Conservation (phyloP, 345 rosid genomes). For the Turritis glabra region DNA sequence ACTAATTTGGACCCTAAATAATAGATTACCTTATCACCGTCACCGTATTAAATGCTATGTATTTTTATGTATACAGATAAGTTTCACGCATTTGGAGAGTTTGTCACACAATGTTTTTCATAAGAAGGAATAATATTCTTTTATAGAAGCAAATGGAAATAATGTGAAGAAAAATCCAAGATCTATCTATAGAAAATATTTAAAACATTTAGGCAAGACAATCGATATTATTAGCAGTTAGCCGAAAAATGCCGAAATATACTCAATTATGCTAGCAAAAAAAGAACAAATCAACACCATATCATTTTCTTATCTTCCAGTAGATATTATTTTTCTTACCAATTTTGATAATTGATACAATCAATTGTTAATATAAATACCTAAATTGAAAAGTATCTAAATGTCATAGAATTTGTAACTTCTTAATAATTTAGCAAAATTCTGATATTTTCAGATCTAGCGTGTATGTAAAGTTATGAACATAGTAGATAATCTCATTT, state of each 20-base stretch:
- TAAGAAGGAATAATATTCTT: background rate
- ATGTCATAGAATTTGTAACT: background rate
- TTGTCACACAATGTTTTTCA: slow-evolving; percentile 2
- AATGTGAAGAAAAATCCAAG: slow-evolving; percentile 39
- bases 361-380: background rate
- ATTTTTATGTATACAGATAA: background rate
- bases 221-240: slow-evolving; percentile 24
- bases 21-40: slow-evolving; percentile 4
- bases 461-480: background rate
- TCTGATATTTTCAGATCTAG: background rate
- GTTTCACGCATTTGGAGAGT: background rate
- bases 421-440: background rate
- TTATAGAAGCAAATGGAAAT: slow-evolving; percentile 30
- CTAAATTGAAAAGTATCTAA: background rate
- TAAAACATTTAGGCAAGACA: slow-evolving; percentile 19
- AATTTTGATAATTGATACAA: background rate
- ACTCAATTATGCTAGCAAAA: background rate
- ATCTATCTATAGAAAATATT: slow-evolving; percentile 24
- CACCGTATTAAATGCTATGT: slow-evolving; percentile 6
- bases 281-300: background rate
- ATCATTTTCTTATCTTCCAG: slow-evolving; percentile 10
- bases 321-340: background rate
- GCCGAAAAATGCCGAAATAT: slow-evolving; percentile 6
- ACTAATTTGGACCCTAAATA: slow-evolving; percentile 8
- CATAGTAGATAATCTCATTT: slow-evolving; percentile 21